Evolutionary conservation across 345 rosid species (phyloP).

Genomic region (Carallia brachiata): DNA sequence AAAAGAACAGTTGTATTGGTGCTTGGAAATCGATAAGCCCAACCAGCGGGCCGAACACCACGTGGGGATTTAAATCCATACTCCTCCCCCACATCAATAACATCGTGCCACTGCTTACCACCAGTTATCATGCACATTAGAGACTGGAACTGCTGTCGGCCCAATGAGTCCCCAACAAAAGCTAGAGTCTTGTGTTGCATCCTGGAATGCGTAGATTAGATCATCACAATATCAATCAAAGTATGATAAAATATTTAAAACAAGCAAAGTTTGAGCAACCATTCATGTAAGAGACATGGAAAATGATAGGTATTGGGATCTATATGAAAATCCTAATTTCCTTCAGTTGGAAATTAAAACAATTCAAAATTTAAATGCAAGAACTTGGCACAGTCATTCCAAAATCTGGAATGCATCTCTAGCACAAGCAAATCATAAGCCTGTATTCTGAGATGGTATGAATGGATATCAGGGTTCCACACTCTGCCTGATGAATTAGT

Average conservation of each 20-base stretch:
- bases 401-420: background rate
- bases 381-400: slow-evolving; percentile 2
- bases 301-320: too few relatives aligned
- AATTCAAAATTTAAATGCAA: background rate
- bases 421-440: too few relatives aligned
- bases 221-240: background rate
- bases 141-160: slow-evolving; percentile 80
- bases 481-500: too few relatives aligned
- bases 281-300: background rate
- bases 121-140: slow-evolving; percentile 80
- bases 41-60: slow-evolving; percentile 62
- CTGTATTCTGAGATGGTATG: background rate
- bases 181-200: slow-evolving; percentile 72
- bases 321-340: too few relatives aligned
- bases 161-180: slow-evolving; percentile 85
- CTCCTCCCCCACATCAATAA: slow-evolving; percentile 57
- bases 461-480: too few relatives aligned
- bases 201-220: slow-evolving; percentile 38
- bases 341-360: background rate
- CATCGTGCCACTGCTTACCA: slow-evolving; percentile 47
- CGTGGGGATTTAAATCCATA: slow-evolving; percentile 53
- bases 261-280: background rate
- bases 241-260: background rate
- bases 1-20: slow-evolving; percentile 69
- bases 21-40: slow-evolving; percentile 70